Evolutionary conservation across 2,329 filamentous ascomycete species (phyloP), one percentile per base, ranked within the genome.

Genomic region (Penicillium concentricum): DNA sequence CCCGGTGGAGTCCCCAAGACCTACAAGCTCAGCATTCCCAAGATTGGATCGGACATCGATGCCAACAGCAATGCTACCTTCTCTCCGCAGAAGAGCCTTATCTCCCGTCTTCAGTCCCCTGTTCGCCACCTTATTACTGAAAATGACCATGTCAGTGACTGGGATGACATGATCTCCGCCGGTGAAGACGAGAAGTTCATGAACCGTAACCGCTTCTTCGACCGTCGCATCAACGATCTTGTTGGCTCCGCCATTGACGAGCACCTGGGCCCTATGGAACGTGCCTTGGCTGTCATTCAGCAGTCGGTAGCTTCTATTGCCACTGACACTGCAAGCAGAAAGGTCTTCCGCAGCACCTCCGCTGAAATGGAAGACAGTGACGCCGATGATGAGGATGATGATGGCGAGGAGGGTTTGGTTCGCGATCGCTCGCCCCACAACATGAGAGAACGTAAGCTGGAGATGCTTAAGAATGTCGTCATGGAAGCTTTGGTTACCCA

Each of bases 331-430:
- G 84, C 85, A 12, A 84, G 80, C 54, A 80, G 83, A 30, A 82
- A 82, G 39, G 82, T 83, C 26, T 80, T 84, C 62, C 84, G 86
- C 64, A 91, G 87, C 71, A 74, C 85, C 39, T 92, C 89, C 45
- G 84, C 81, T n/a, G 89, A 91, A 30, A 77, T 80, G 26, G 76
- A 76, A 52, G 87, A 95, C 57, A 97, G 93, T 70, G 94, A 97
- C 75, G 93, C 94, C 12, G 93, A 97, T 71, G 92, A 96, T 60
- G 92, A 96, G 69, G 92, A 95, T 63, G 92, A 96, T 22, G 76
- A 79, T 41, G 78, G 77, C 37, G 67, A 87, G 55, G 73, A 70
- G 65, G 62, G 77, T 57, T 76, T 81, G 60, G 81, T 85, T 70
- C 87, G 90, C 50, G 89, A 89, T 6, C 82, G 87, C 64, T 97